Conservation (phyloP, 106 monocot genomes). For the Triglochin maritima region DNA sequence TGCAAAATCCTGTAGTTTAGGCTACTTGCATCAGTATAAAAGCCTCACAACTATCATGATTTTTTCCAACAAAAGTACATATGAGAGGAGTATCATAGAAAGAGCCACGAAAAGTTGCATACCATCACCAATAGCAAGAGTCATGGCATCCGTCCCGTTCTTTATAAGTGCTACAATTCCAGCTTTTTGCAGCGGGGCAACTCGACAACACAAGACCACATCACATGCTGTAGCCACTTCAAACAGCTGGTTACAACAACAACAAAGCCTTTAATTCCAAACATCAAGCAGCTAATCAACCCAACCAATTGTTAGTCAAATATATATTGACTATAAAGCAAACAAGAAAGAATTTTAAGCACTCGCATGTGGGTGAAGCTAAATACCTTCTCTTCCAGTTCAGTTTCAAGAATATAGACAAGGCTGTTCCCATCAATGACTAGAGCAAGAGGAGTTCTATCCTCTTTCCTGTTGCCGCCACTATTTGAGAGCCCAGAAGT, state of each 20-base stretch:
- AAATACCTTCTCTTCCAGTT: conserved; percentile 68
- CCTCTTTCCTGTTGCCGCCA: conserved; percentile 4
- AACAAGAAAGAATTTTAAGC: not conserved
- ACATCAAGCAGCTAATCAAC: too few relatives aligned
- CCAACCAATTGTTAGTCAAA: too few relatives aligned
- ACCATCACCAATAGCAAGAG: conserved; percentile 99
- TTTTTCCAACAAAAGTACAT: not conserved
- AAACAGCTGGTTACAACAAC: conserved; percentile 47
- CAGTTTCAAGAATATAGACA: conserved; percentile 71
- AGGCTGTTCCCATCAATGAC: conserved; percentile 89
- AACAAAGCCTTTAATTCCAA: not conserved
- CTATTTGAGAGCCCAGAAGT: conserved; percentile 16
- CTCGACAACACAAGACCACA: conserved; percentile 88
- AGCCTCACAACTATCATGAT: not conserved
- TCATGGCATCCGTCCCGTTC: conserved; percentile 76
- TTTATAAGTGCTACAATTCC: conserved; percentile 90
- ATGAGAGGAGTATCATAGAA: too few relatives aligned
- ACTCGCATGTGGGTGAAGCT: not conserved
- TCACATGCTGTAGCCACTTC: conserved; percentile 71
- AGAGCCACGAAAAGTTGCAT: not conserved
- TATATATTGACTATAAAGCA: too few relatives aligned
- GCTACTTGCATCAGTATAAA: not conserved
- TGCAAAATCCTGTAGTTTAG: too few relatives aligned
- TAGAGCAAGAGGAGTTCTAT: conserved; percentile 42
- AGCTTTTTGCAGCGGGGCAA: conserved; percentile 92